A percentile compares a stretch with the other conserved stretches of the same genome.
Evolutionary conservation across 768 basidiomycete species (phyloP).

Genomic region (Rhodotorula taiwanensis): DNA sequence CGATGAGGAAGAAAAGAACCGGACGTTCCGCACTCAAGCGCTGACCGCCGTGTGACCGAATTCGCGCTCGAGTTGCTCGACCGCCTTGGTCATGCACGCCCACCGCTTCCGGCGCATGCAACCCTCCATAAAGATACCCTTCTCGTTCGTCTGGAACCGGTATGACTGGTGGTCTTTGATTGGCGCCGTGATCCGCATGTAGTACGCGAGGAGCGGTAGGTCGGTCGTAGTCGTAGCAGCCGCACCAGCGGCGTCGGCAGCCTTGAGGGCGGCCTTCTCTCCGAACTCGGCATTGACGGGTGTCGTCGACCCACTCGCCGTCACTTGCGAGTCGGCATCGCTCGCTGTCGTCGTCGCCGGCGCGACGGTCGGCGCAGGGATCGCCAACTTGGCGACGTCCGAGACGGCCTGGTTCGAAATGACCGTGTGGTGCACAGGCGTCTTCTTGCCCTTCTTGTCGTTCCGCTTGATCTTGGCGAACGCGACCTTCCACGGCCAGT

Average conservation of each 20-base stretch:
- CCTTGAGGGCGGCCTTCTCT: neutral
- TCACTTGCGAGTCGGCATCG: neutral
- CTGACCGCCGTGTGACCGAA: neutral
- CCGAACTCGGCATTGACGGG: neutral
- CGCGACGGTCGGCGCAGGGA: neutral
- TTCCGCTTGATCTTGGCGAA: neutral
- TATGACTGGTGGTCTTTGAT: neutral
- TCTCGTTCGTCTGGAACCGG: neutral
- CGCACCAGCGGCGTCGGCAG: no score
- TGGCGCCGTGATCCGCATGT: neutral
- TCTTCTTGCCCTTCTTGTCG: neutral
- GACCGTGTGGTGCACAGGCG: neutral
- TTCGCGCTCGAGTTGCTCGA: slow-evolving; percentile 1
- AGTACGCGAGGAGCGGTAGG: slow-evolving; percentile 4
- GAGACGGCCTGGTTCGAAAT: neutral
- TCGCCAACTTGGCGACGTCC: neutral
- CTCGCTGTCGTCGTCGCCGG: neutral
- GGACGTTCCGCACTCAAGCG: neutral
- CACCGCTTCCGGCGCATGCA: neutral
- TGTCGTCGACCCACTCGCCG: no score
- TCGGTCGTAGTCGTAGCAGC: no score
- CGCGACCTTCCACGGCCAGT: neutral
- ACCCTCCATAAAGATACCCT: neutral
- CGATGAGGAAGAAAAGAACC: no score
- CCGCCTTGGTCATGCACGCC: neutral